Evolutionary conservation across 192 early-diverging fungal species (phyloP), one percentile per base, ranked within the genome.

Genomic region (Linnemannia zychae): DNA sequence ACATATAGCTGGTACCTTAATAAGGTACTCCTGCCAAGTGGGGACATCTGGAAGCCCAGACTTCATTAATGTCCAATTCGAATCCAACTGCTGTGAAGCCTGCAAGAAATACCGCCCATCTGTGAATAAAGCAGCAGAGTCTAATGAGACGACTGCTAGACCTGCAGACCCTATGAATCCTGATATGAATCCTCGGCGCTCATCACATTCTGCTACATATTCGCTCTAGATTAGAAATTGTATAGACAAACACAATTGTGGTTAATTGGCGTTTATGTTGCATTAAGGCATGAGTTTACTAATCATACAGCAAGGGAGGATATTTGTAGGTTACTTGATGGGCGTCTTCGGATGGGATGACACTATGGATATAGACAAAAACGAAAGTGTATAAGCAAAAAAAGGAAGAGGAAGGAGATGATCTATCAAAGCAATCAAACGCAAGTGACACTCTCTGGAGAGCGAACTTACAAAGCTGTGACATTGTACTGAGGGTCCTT

Each of bases 61-160:
- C 89, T 99, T 99, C 94, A 97, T 97, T 85, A 99, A 90, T 40
- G 91, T 94, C 98, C 98, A 99, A 83, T 97, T 97, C 52, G 67
- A 72, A 68, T 85, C 83, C 75, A 99, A 89, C 88, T 99, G 96
- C 83, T 96, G 89, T 7, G 94, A 92, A 28, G 97, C 98, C 86
- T 99, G 98, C 75, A 99, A 87, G 87, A 97, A 99, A 91, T 99
- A 99, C 38, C 98, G 92, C 17, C 98, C 98, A 85, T 99, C 98
- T 5, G 98, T 99, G 86, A 98, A 99, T 57, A 99, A 89, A 20
- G 94, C 93, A n/a, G 97, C 97, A 74, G 92, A 77, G 53, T 95
- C 91, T 34, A 82, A 65, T 0, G 96, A 95, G 11, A 99, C 92
- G 37, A 99, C 92, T 1, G 97, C 98, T 38, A 94, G 91, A 1